Evolutionary conservation across 371 early-diverging fungal genomes (phyloP), one percentile per base, ranked within the genome.

Genomic region (Mortierella sp.): DNA sequence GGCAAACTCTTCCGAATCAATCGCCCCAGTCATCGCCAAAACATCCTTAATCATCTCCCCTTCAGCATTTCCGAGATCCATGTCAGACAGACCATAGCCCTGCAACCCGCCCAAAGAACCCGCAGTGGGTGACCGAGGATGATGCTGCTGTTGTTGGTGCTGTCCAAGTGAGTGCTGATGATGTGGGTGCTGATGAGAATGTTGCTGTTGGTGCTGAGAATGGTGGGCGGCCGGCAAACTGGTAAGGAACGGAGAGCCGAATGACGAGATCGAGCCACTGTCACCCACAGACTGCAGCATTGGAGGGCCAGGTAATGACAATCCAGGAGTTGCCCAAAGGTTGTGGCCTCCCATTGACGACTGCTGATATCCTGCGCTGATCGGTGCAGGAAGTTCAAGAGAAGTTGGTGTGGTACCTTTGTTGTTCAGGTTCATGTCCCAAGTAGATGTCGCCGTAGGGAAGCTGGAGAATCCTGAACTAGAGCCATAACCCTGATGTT

Each of bases 41-140:
- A 82, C 82, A 70, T 86, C 87, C 65, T 82, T 85, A 76, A 86
- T 82, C 87, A 86, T 80, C 63, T 86, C 87, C 19, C 77, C 87
- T 0, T 82, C 87, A 13, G 78, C 80, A 52, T 86, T 82, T 42
- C 79, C 86, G 68, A 85, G 80, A 54, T 86, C 87, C 72, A 86
- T 70, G n/a, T 86, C 87, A 16, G 26, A 38, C 28, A 78, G 78
- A 26, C 74, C 72, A 73, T 79, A 79, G 19, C 79, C 77, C 42
- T 79, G 71, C 45, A 60, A 31, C 21, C 80, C 57, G n/a, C 74
- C 74, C 6, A 72, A 44, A 21, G 74, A 73, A 10, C 70, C 72
- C 14, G 74, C 73, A 14, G 70, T 52, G 28, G 81, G 50, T 16
- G 78, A 50, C 6, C 50, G 76, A 26, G 81, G 38, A 28, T 16